phyloP scores from a whole-genome alignment of 305 asterid species.

The Ajuga reptans region DNA sequence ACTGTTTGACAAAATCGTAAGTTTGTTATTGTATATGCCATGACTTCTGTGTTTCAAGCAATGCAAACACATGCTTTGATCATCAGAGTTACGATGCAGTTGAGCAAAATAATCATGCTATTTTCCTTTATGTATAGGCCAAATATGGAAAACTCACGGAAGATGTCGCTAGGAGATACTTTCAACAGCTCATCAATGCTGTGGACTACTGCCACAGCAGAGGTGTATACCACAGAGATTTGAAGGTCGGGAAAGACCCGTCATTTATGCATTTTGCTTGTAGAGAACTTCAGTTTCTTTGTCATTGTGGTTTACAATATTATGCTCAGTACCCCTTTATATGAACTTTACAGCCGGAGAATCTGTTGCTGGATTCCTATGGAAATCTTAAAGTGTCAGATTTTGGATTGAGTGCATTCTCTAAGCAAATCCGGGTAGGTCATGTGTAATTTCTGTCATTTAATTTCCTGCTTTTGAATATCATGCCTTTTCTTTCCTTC shows the following conservation, averaged over 20 bases:
- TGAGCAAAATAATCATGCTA: not conserved
- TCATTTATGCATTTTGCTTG: slow-evolving; percentile 12
- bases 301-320: slow-evolving; percentile 6
- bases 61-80: not conserved
- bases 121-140: slow-evolving; percentile 32
- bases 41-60: not conserved
- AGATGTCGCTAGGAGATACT: slow-evolving; percentile 56
- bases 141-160: slow-evolving; percentile 66
- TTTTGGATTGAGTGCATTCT: slow-evolving; percentile 72
- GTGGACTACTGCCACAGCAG: slow-evolving; percentile 88
- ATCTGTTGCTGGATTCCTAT: slow-evolving; percentile 58
- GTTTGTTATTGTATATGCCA: slow-evolving; percentile 2
- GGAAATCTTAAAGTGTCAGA: slow-evolving; percentile 72
- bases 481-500: not conserved
- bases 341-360: slow-evolving; percentile 62
- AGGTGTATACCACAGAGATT: slow-evolving; percentile 79
- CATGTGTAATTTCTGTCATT: slow-evolving; percentile 1
- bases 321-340: not conserved
- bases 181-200: slow-evolving; percentile 78
- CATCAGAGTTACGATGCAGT: not conserved
- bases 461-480: not conserved
- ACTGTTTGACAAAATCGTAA: slow-evolving; percentile 80
- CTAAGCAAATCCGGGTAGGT: slow-evolving; percentile 67
- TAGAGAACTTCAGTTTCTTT: not conserved
- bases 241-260: slow-evolving; percentile 41